These are phyloP conservation scores for Chalaropsis ovoidea DNA, from an alignment of 2,329 filamentous ascomycete genomes.

Conservation along the genomic window DNA sequence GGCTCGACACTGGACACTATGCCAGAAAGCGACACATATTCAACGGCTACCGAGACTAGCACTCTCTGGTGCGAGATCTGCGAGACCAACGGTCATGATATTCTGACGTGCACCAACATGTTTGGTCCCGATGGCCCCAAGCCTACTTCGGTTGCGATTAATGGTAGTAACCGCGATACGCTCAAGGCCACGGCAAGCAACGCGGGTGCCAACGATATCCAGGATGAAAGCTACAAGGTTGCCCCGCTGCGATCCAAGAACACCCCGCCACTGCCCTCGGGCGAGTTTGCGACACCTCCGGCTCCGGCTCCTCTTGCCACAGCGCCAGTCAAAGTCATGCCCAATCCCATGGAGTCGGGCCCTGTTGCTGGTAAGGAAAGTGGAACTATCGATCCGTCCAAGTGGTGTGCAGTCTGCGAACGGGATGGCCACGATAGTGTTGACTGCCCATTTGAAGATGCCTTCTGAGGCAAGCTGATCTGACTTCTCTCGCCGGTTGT, in stretches of 20 bases:
- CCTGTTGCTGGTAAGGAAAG: slow-evolving; percentile 70
- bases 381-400: slow-evolving; percentile 66
- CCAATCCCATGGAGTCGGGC: slow-evolving; percentile 54
- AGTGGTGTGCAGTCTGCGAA: slow-evolving; percentile 97
- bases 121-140: slow-evolving; percentile 46
- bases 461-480: slow-evolving; percentile 41
- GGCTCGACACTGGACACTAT: slow-evolving; percentile 54
- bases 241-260: slow-evolving; percentile 45
- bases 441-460: slow-evolving; percentile 85
- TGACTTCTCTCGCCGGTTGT: background rate
- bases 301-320: slow-evolving; percentile 13
- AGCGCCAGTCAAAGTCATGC: slow-evolving; percentile 41
- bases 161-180: slow-evolving; percentile 25
- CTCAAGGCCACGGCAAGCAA: slow-evolving; percentile 18
- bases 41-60: slow-evolving; percentile 60
- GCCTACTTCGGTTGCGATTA: slow-evolving; percentile 27
- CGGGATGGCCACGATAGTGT: slow-evolving; percentile 93
- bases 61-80: slow-evolving; percentile 91
- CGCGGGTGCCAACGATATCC: slow-evolving; percentile 29
- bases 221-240: slow-evolving; percentile 39
- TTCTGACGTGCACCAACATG: slow-evolving; percentile 88
- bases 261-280: slow-evolving; percentile 20
- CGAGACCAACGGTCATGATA: slow-evolving; percentile 83
- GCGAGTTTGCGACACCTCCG: background rate
- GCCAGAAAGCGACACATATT: slow-evolving; percentile 60